Evolutionary conservation across 2,329 filamentous ascomycete species (phyloP), one percentile per base, ranked within the genome.

Genomic region (Pseudogymnoascus pannorum): DNA sequence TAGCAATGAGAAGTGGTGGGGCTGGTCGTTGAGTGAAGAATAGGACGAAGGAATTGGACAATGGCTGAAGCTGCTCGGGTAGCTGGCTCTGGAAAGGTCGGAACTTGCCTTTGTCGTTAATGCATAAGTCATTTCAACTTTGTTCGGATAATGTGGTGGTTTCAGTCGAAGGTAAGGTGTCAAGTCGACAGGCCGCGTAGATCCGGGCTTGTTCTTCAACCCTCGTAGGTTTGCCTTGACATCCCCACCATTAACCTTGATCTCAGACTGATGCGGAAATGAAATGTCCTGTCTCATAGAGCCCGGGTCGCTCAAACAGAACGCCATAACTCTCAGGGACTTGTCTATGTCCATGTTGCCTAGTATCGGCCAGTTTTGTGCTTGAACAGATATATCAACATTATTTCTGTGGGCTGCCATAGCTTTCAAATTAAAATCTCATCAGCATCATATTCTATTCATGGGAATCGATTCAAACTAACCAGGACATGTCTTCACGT

Each of bases 131-230:
- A 99, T 87, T 62, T 89, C 84, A 64, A 99, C 77, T 58, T 79
- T 85, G 71, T 97, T 97, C 60, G 77, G 77, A 70, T 93, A 95
- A 44, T 81, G 80, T 16, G 79, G 71, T 9, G 86, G 83, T 65
- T 84, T 86, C 29, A 90, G 83, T 16, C 87, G 85, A 51, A 97
- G 78, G 63, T 85, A 81, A 66, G 83, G 79, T 6, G 94, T 99
- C 64, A 99, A 88, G 75, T 99, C 94, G 54, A 91, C 92, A 6
- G 94, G 94, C 69, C 91, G 87, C 40, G 94, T 99, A 48, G 94
- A 95, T 20, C 94, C 94, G 5, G 93, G 91, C 73, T 94, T 96
- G 73, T 96, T 97, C 76, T 99, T 99, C 64, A 99, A 76, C 4
- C 94, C 94, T 67, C 94, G 89, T 67, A 96, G 81, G 72, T 97